These are phyloP conservation scores for Tylopilus orsonianus DNA, from an alignment of 1,284 basidiomycete genomes.

Conservation along the genomic window DNA sequence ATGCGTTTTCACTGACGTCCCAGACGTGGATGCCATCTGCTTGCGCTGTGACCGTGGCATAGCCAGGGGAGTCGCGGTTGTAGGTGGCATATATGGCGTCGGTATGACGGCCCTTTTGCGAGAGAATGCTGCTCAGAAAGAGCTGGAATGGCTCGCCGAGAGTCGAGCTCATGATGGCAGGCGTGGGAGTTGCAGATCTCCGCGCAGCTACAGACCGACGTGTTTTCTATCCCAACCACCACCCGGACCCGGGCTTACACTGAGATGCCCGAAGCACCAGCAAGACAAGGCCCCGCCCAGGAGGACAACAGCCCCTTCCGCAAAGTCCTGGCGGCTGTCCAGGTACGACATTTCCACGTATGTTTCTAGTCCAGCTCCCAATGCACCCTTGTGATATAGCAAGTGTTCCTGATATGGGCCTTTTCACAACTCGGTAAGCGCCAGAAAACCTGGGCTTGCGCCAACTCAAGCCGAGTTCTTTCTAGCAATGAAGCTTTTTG, in stretches of 20 bases:
- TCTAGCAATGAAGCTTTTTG: slow-evolving; percentile 48
- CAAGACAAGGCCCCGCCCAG: slow-evolving; percentile 20
- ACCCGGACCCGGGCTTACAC: slow-evolving; percentile 4
- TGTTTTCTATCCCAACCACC: slow-evolving; percentile 6
- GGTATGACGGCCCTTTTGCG: too few species aligned
- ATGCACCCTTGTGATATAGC: slow-evolving; percentile 39
- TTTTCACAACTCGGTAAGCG: slow-evolving; percentile 61
- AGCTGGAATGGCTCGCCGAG: slow-evolving; percentile 62
- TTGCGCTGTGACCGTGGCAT: slow-evolving; percentile 64
- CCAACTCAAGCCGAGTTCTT: slow-evolving; percentile 1
- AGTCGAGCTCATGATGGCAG: slow-evolving; percentile 40
- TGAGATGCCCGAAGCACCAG: slow-evolving; percentile 28
- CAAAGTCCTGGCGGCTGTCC: slow-evolving; percentile 23
- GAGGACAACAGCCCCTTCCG: slow-evolving; percentile 24
- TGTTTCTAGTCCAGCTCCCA: slow-evolving; percentile 1
- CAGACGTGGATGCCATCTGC: slow-evolving; percentile 71
- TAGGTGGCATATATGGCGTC: slow-evolving; percentile 42
- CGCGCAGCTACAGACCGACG: too few species aligned
- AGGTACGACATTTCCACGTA: slow-evolving; percentile 22
- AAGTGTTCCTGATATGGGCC: slow-evolving; percentile 63
- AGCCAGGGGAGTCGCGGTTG: slow-evolving; percentile 46
- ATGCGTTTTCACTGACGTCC: slow-evolving; percentile 50
- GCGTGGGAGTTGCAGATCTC: slow-evolving; percentile 25
- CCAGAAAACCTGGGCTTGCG: neutral
- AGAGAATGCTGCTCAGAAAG: slow-evolving; percentile 43